Percentiles rank a stretch among this genome's conserved stretches.
phyloP scores from a whole-genome alignment of 345 rosid species.

The Corchorus olitorius region DNA sequence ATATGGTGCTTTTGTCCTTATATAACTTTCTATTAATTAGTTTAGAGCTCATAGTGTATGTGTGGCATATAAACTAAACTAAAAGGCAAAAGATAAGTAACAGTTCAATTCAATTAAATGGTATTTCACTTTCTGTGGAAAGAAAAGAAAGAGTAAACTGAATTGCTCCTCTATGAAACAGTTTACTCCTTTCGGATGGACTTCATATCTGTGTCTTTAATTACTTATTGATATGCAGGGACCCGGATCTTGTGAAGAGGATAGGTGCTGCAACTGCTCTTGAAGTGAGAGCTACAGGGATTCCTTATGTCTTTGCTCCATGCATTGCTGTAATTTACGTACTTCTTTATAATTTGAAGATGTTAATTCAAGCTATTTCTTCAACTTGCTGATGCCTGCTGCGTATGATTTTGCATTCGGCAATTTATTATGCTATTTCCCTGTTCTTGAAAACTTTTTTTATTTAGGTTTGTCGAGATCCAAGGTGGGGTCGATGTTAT shows the following conservation, averaged over 20 bases:
- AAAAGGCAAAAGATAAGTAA: too few species aligned
- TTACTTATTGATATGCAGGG: constrained; percentile 46
- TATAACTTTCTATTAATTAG: neutral
- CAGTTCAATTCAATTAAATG: neutral
- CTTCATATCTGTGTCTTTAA: neutral
- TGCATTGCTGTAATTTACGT: constrained; percentile 76
- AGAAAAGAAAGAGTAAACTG: neutral
- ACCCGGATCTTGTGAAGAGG: constrained; percentile 78
- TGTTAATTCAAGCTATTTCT: neutral
- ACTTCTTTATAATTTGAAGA: neutral
- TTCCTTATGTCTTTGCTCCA: constrained; percentile 91
- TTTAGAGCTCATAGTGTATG: neutral
- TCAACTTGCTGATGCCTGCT: neutral
- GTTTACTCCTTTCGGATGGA: neutral
- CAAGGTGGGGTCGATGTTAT: constrained; percentile 97
- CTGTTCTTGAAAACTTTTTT: constrained; percentile 20
- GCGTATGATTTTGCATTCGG: neutral
- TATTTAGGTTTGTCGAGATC: constrained; percentile 93
- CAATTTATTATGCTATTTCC: constrained; percentile 1
- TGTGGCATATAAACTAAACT: neutral
- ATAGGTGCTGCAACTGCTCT: constrained; percentile 96
- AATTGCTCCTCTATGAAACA: neutral
- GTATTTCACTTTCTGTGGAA: neutral
- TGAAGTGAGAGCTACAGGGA: constrained; percentile 98
- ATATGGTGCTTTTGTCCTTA: neutral